phyloP scores from a whole-genome alignment of 192 early-diverging fungal genomes.

The Umbelopsis ramanniana region DNA sequence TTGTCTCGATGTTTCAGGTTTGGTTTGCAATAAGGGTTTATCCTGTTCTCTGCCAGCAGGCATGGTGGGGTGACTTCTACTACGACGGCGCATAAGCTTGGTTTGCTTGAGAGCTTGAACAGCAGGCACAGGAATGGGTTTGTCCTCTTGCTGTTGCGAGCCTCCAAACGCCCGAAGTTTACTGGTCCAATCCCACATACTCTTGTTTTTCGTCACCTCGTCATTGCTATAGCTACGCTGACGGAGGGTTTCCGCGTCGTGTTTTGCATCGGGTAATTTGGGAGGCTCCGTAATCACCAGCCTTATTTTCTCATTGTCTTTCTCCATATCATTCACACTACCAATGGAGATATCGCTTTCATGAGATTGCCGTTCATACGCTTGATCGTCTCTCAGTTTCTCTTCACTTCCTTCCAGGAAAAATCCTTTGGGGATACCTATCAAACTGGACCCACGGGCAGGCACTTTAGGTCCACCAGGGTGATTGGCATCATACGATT shows the following conservation, averaged over 20 bases:
- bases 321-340: neutral
- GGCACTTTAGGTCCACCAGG: neutral
- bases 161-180: conserved; percentile 14
- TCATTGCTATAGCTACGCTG: conserved; percentile 11
- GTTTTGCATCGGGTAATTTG: neutral
- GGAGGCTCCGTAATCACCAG: conserved; percentile 13
- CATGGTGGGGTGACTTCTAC: conserved; percentile 33
- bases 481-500: neutral
- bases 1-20: neutral
- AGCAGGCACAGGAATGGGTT: conserved; percentile 10
- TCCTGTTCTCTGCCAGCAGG: conserved; percentile 24
- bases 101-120: conserved; percentile 14
- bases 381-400: neutral
- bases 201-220: neutral
- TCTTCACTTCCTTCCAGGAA: conserved; percentile 2
- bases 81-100: conserved; percentile 30
- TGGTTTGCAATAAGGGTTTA: neutral
- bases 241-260: neutral
- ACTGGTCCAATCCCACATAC: neutral
- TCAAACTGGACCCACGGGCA: neutral
- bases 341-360: conserved; percentile 1
- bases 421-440: conserved; percentile 7
- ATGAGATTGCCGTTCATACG: neutral
- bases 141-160: neutral
- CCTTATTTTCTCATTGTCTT: neutral